phyloP scores from a whole-genome alignment of 768 basidiomycete species.

The Lactifluus hygrophoroides region DNA sequence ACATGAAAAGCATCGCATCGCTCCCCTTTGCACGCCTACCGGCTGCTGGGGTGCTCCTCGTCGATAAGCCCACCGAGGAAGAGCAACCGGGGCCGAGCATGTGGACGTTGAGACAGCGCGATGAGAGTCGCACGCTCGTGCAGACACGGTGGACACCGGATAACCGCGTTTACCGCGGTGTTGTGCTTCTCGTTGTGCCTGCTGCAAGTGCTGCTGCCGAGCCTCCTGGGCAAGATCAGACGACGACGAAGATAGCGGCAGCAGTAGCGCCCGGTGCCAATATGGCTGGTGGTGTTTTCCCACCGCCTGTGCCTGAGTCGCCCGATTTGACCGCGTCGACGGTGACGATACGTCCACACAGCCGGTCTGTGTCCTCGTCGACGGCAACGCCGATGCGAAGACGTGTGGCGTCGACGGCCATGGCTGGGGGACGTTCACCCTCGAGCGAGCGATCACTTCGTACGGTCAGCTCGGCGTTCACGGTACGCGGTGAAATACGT shows the following conservation, averaged over 20 bases:
- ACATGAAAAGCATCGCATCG: slow-evolving; percentile 56
- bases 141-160: slow-evolving; percentile 44
- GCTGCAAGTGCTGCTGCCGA: no score
- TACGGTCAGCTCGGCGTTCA: slow-evolving; percentile 48
- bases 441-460: slow-evolving; percentile 29
- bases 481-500: slow-evolving; percentile 50
- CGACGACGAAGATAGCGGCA: no score
- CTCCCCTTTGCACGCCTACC: slow-evolving; percentile 67
- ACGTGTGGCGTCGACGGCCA: slow-evolving; percentile 11
- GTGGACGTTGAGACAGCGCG: slow-evolving; percentile 58
- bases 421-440: slow-evolving; percentile 26
- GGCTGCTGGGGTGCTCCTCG: slow-evolving; percentile 48
- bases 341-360: neutral
- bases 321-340: neutral
- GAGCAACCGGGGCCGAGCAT: slow-evolving; percentile 32
- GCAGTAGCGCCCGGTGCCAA: neutral
- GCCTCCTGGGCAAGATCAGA: slow-evolving; percentile 4
- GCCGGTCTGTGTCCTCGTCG: slow-evolving; percentile 2
- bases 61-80: slow-evolving; percentile 44
- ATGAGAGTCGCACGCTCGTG: slow-evolving; percentile 51
- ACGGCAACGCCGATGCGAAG: slow-evolving; percentile 7
- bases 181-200: slow-evolving; percentile 39
- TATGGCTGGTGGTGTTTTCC: neutral
- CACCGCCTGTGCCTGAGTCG: neutral
- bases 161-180: slow-evolving; percentile 42